Percentiles rank a stretch among this genome's conserved stretches.
These are phyloP conservation scores for Umbelopsis sp. DNA, from an alignment of 192 early-diverging fungal species.

Conservation along the genomic window DNA sequence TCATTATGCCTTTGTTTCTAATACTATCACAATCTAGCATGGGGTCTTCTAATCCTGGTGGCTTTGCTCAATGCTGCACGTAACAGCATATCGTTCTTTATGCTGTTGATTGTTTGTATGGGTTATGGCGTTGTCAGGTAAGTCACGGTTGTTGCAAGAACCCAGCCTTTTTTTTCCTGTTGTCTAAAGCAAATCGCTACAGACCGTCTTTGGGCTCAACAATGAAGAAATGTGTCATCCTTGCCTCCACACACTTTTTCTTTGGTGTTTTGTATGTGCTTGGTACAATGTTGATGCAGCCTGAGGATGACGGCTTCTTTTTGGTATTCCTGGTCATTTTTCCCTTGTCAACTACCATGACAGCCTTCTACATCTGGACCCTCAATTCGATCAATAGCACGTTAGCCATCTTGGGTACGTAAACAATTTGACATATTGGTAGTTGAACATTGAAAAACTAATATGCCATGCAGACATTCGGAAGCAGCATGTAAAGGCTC, in stretches of 20 bases:
- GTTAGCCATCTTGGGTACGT: constrained; percentile 61
- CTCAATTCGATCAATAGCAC: constrained; percentile 81
- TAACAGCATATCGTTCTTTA: constrained; percentile 92
- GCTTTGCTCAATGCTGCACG: constrained; percentile 86
- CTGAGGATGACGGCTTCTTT: constrained; percentile 63
- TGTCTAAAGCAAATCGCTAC: not conserved
- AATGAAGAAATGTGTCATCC: constrained; percentile 84
- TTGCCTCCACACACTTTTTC: constrained; percentile 83
- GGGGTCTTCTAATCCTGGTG: constrained; percentile 67
- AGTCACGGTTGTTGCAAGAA: not conserved
- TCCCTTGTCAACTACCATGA: constrained; percentile 89
- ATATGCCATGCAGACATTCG: constrained; percentile 52
- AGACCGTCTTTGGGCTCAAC: constrained; percentile 86
- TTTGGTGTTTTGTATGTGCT: constrained; percentile 87
- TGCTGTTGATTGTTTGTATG: constrained; percentile 92
- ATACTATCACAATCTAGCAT: constrained; percentile 44
- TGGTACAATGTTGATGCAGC: constrained; percentile 74
- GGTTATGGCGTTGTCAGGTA: constrained; percentile 96
- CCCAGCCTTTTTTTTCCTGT: not conserved
- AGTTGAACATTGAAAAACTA: not conserved
- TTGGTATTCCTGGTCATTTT: constrained; percentile 81
- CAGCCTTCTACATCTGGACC: constrained; percentile 94
- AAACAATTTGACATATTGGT: not conserved
- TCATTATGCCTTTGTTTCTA: too few relatives aligned
- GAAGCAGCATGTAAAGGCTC: constrained; percentile 85